Evolutionary conservation across 768 basidiomycete species (phyloP), one percentile per base, ranked within the genome.

Genomic region (Tricholoma terreum): DNA sequence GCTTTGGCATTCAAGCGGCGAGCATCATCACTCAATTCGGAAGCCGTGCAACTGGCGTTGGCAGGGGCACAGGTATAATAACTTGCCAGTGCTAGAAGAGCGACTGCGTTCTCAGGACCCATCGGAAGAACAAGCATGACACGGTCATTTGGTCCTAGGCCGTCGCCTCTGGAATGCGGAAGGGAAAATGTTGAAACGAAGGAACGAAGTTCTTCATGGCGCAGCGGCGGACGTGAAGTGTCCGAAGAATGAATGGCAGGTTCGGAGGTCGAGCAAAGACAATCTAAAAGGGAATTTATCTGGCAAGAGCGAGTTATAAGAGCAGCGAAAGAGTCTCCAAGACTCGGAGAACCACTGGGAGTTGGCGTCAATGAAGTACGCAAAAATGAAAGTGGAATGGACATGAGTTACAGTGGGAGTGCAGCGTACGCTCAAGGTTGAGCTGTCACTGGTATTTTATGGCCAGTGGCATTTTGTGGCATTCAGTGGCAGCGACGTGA

Each of bases 11-110:
- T 63, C 6, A 81, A 63, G 14, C 77, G 64, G 17, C 59, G 56
- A 5, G 74, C 77, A 58, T 81, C 80, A 27, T 80, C 77, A 51
- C 63, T 63, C 27, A 81, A 67, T 63, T 81, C 80, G 9, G 71
- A 65, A 4, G 75, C 63, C 3, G 80, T 81, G 54, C 77, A 80
- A 45, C 70, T 75, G 9, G 77, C 71, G 62, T 80, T 81, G 33
- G 80, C 74, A 1, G 79, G 80, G 5, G 77, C 79, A 53, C 76
- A 77, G 17, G 78, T 76, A 65, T 80, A 76, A 59, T 79, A 79
- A 51, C 58, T 63, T 10, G 74, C 69, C 12, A 81, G 57, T 1
- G 78, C 71, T 45, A 80, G 71, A n/a, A 81, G 64, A 2, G 79
- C 79, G 9, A 80, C 63, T 0, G 78, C 80, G 50, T 77, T 79